phyloP scores from a whole-genome alignment of 805 yeast genomes.

The Babjeviella inositovora region DNA sequence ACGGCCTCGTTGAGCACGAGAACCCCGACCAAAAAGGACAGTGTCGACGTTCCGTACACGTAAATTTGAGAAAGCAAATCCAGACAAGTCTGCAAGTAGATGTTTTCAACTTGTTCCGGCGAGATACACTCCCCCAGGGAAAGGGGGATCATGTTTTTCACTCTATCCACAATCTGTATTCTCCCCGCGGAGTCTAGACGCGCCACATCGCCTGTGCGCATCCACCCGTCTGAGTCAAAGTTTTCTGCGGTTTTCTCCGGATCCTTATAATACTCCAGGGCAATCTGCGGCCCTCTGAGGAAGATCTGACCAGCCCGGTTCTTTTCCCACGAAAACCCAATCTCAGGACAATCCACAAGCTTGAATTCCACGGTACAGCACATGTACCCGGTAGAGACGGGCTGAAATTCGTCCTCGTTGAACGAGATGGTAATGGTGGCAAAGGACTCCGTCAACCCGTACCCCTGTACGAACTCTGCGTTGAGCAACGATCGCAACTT shows the following conservation, averaged over 20 bases:
- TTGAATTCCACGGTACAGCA: conserved; percentile 76
- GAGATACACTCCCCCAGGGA: too few species aligned
- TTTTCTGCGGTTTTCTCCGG: conserved; percentile 66
- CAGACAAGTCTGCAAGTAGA: too few species aligned
- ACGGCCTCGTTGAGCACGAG: too few species aligned
- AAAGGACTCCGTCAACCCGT: conserved; percentile 92
- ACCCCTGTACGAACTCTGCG: conserved; percentile 39
- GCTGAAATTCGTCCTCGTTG: conserved; percentile 49
- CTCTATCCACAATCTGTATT: conserved; percentile 35
- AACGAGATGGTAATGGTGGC: conserved; percentile 66
- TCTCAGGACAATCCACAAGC: conserved; percentile 79
- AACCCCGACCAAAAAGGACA: too few species aligned
- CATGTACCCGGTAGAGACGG: conserved; percentile 69
- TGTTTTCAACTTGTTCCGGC: too few species aligned
- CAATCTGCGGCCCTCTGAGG: conserved; percentile 60
- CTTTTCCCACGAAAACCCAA: conserved; percentile 71
- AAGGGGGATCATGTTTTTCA: conserved; percentile 36
- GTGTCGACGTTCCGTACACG: too few species aligned
- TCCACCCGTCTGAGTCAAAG: conserved; percentile 70
- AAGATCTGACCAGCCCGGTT: conserved; percentile 87
- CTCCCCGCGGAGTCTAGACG: conserved; percentile 15
- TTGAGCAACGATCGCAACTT: conserved; percentile 19
- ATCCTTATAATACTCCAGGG: conserved; percentile 69
- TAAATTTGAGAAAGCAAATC: too few species aligned
- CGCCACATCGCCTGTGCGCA: conserved; percentile 89